Evolutionary conservation across 2,329 filamentous ascomycete genomes (phyloP).

Genomic region (Hypoxylon sp.): DNA sequence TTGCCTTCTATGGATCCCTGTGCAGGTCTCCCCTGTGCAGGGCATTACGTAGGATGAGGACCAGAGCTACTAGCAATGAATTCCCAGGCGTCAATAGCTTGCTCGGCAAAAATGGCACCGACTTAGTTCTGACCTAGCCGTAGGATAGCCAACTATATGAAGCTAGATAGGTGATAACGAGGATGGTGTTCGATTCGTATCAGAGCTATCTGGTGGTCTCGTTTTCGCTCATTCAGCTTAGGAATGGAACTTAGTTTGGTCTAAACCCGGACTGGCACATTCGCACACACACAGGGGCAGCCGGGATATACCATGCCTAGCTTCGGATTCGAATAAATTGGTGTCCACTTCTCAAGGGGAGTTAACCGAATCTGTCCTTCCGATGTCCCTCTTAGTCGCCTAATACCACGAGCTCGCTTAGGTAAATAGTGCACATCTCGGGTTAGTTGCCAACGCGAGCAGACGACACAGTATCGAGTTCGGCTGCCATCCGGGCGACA

Average conservation of each 20-base stretch:
- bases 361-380: too few relatives aligned
- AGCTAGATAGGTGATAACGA: neutral
- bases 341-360: too few relatives aligned
- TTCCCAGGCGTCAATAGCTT: slow-evolving; percentile 3
- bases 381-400: too few relatives aligned
- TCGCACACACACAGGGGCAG: neutral
- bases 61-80: slow-evolving; percentile 8
- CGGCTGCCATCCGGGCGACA: too few relatives aligned
- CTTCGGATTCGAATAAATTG: too few relatives aligned
- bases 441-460: too few relatives aligned
- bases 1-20: slow-evolving; percentile 2
- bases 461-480: too few relatives aligned
- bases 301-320: neutral
- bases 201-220: neutral
- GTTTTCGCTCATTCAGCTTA: neutral
- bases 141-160: slow-evolving; percentile 12
- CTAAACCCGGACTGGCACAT: neutral
- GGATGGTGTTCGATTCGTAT: neutral
- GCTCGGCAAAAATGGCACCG: slow-evolving; percentile 1
- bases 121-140: neutral
- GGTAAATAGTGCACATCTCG: too few relatives aligned
- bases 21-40: slow-evolving; percentile 3
- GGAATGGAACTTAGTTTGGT: neutral
- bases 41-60: slow-evolving; percentile 1
- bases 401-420: too few relatives aligned